These are phyloP conservation scores for Glycine soja DNA, from an alignment of 306 rosid species.

Conservation along the genomic window DNA sequence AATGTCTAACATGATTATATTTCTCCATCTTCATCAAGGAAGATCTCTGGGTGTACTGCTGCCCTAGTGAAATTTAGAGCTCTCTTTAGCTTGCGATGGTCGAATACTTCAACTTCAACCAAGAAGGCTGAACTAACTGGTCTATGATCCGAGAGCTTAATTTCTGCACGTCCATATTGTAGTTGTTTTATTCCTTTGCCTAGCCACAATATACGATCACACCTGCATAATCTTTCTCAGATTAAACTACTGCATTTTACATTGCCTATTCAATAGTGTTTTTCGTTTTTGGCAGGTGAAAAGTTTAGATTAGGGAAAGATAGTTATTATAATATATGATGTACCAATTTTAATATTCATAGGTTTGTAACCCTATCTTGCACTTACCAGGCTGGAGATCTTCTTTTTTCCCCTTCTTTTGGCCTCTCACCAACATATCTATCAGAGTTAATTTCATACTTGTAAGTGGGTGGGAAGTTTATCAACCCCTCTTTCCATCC, in stretches of 20 bases:
- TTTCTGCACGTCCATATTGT: constrained; percentile 69
- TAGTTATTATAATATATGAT: neutral
- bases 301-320: too few relatives aligned
- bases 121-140: constrained; percentile 79
- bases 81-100: constrained; percentile 77
- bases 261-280: neutral
- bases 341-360: neutral
- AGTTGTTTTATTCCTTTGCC: constrained; percentile 88
- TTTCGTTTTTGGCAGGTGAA: too few relatives aligned
- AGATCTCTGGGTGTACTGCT: constrained; percentile 71
- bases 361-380: constrained; percentile 20
- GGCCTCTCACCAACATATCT: constrained; percentile 79
- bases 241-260: constrained; percentile 18
- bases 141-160: constrained; percentile 80
- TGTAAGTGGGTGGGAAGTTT: constrained; percentile 93
- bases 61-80: constrained; percentile 73
- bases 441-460: constrained; percentile 76
- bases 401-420: constrained; percentile 86
- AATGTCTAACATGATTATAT: constrained; percentile 23
- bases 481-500: constrained; percentile 94
- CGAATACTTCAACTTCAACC: constrained; percentile 87
- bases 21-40: constrained; percentile 60
- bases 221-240: constrained; percentile 62
- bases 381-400: constrained; percentile 97
- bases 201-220: constrained; percentile 86